Base-by-base conservation (phyloP, 495 filamentous ascomycete species). In the Talaromyces borbonicus region DNA sequence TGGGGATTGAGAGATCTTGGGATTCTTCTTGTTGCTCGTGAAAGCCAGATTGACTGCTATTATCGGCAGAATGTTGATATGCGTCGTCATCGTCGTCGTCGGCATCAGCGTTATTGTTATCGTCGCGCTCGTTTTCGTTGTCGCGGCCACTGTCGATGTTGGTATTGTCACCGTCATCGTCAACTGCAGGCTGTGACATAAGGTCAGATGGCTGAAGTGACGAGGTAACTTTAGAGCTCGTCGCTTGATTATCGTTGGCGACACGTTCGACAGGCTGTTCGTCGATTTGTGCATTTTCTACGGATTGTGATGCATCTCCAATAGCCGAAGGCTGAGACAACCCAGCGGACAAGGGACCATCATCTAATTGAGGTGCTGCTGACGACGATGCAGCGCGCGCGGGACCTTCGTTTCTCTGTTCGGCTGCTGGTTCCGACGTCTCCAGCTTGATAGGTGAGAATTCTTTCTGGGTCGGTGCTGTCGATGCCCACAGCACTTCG, bases 11-110 rank as follows among this genome's bases (percentile, higher is more conserved):
- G 38, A 24, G 20, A 23, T 41, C 23, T 41, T 26, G 37, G 30
- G n/a, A 30, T 24, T 33, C 20, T 49, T 50, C 37, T 47, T 39
- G 15, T 49, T 48, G 36, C 8, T n/a, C 16, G 5, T 38, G 35
- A 12, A 38, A 38, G 16, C 22, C 35, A 1, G 35, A 20, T 8
- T 38, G 35, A 20, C 35, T 38, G 35, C 18, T 38, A 12, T 38
- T 38, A 20, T 38, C 35, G 18, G 35, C 35, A 0, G 35, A 38
- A 12, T 38, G 35, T 38, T 38, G 35, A 20, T 38, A 38, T 38
- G 14, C n/a, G 9, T 38, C 35, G 35, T 38, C 35, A 3, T 4
- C 4, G 30, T 32, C 30, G 30, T 32, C 11, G n/a, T n/a, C n/a
- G n/a, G n/a, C n/a, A n/a, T n/a, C n/a, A n/a, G n/a, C n/a, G n/a